Evolutionary conservation across 352 stramenopile genomes (phyloP), one percentile per base, ranked within the genome.

Genomic region (Globisporangium canariense): DNA sequence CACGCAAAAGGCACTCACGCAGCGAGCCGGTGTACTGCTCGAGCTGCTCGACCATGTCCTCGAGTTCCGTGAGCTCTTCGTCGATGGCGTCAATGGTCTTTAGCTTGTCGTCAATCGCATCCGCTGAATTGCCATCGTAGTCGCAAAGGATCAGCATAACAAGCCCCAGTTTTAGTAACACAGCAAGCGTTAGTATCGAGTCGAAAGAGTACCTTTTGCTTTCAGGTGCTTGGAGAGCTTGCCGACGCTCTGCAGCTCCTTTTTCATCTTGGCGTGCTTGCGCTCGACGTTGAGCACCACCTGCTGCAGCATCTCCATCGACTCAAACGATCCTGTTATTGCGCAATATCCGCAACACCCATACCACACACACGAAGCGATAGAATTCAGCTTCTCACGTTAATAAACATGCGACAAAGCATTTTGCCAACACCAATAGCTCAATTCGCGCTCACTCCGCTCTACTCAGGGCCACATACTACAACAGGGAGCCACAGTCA

Each of bases 11-110:
- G 14, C 4, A 75, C 76, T 64, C 77, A 94, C 86, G 78, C 18
- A 94, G 69, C 10, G 82, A 85, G 34, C 70, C 73, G 1, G 82
- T 92, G 73, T 94, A 94, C 51, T 84, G 66, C 41, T 94, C 83
- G 25, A 94, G 75, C 58, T 94, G 82, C n/a, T 93, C 78, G 58
- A 94, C 84, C 83, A 94, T 93, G 43, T 94, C 86, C 73, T 94
- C 86, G 45, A 94, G 73, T 69, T 93, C 83, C 4, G 73, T 77
- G n/a, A 94, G 73, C 71, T 94, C 86, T 64, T 93, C 83, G 63
- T 94, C 83, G 34, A 94, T 88, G 49, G 88, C 84, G 63, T 93
- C 79, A 60, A 94, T 93, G 30, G 79, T 78, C 41, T 78, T 68
- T 77, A 92, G 88, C 64, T 93, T 90, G 43, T 90, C 79, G 38